A percentile compares a stretch with the other conserved stretches of the same genome.
Evolutionary conservation across 1,139 yeast genomes (phyloP).

Genomic region (Petasospora rhodanensis): DNA sequence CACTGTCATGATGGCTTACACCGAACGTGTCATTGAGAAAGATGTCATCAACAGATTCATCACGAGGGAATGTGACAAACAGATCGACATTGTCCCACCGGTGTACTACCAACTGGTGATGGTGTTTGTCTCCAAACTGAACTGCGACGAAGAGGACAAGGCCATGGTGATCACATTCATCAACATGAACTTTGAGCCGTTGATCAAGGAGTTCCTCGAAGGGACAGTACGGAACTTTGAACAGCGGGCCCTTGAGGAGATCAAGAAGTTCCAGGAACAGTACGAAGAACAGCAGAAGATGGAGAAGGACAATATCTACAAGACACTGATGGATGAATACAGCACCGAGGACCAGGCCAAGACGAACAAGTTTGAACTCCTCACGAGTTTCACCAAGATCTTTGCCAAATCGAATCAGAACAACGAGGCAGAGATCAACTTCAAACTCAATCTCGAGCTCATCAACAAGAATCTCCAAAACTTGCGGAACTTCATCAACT

Average conservation of each 20-base stretch:
- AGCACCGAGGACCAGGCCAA: constrained; percentile 26
- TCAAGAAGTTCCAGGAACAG: constrained; percentile 20
- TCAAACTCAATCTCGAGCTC: constrained; percentile 52
- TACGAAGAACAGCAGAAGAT: constrained; percentile 18
- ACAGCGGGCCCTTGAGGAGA: constrained; percentile 24
- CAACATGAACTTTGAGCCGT: constrained; percentile 33
- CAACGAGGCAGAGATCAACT: constrained; percentile 41
- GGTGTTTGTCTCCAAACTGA: constrained; percentile 27
- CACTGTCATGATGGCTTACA: constrained; percentile 32
- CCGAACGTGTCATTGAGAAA: constrained; percentile 29
- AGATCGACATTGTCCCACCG: constrained; percentile 32
- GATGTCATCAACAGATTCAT: constrained; percentile 47
- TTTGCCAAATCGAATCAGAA: constrained; percentile 42
- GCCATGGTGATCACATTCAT: constrained; percentile 27
- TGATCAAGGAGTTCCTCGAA: constrained; percentile 36
- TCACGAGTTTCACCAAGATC: constrained; percentile 61
- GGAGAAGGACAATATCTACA: constrained; percentile 36
- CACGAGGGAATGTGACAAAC: constrained; percentile 49
- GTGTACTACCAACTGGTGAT: constrained; percentile 26
- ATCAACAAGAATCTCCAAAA: constrained; percentile 39
- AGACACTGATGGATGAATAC: constrained; percentile 30
- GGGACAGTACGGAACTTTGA: constrained; percentile 35
- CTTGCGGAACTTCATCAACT: constrained; percentile 39
- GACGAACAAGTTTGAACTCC: constrained; percentile 33
- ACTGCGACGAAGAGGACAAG: constrained; percentile 30